These are phyloP conservation scores for Tylopilus sp. DNA, from an alignment of 768 basidiomycete species.

Conservation along the genomic window DNA sequence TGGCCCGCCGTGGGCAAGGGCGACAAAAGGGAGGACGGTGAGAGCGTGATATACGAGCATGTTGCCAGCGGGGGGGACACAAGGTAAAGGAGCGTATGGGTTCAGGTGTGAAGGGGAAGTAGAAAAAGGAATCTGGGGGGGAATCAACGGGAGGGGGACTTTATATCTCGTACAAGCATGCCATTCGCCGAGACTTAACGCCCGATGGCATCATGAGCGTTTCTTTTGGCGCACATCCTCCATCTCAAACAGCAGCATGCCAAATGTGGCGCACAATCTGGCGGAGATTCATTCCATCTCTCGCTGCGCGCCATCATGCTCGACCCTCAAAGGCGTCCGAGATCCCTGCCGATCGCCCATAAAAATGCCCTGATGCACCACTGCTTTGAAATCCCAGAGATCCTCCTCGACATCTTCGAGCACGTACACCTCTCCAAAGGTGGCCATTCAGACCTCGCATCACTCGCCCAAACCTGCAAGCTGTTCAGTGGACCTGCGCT, in stretches of 20 bases:
- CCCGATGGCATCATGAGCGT: neutral
- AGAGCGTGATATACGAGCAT: constrained; percentile 17
- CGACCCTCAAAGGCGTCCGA: neutral
- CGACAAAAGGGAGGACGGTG: constrained; percentile 17
- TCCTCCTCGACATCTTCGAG: constrained; percentile 17
- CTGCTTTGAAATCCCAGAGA: constrained; percentile 19
- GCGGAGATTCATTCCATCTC: neutral
- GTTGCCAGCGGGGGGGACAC: constrained; percentile 2
- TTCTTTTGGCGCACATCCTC: no score
- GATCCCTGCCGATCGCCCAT: neutral
- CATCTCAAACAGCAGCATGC: neutral
- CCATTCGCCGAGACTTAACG: constrained; percentile 11
- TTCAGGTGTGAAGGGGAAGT: constrained; percentile 5
- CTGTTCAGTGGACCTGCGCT: constrained; percentile 17
- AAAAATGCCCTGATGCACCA: neutral
- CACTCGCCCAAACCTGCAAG: constrained; percentile 18
- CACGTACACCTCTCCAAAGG: constrained; percentile 5
- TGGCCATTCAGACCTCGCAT: constrained; percentile 12
- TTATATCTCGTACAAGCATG: constrained; percentile 20
- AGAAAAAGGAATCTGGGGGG: constrained; percentile 5
- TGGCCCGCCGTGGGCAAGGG: constrained; percentile 16
- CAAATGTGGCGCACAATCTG: neutral
- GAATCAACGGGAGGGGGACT: constrained; percentile 3
- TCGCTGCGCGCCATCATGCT: no score
- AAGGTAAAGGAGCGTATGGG: constrained; percentile 24